A percentile compares a stretch with the other conserved stretches of the same genome.
Evolutionary conservation across 176 grass and related monocot species (phyloP).

Genomic region (Alopecurus myosuroides): DNA sequence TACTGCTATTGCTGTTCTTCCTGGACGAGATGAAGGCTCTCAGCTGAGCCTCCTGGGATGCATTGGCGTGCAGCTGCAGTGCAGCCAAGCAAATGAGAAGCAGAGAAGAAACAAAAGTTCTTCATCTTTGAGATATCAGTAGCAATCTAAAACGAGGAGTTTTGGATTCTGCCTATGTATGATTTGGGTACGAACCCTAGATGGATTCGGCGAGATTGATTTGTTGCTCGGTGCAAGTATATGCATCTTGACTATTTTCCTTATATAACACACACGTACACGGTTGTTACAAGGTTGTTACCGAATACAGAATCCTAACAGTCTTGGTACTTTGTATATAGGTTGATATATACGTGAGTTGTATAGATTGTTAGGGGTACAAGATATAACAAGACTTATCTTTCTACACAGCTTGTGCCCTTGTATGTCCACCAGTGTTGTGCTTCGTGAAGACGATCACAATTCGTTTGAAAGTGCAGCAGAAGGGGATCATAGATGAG

Average conservation of each 20-base stretch:
- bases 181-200: too few species aligned
- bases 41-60: constrained; percentile 11
- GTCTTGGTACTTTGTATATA: not conserved
- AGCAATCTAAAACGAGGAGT: too few species aligned
- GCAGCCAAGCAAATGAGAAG: constrained; percentile 15
- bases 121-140: not conserved
- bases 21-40: constrained; percentile 23
- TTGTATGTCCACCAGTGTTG: not conserved
- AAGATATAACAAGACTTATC: not conserved
- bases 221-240: not conserved
- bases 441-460: not conserved
- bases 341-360: not conserved
- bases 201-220: not conserved
- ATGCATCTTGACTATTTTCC: not conserved
- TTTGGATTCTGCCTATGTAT: too few species aligned
- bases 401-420: not conserved
- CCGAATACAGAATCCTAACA: not conserved
- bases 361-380: not conserved
- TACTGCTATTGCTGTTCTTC: not conserved
- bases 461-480: not conserved
- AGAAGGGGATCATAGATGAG: not conserved
- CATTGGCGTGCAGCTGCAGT: not conserved
- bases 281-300: not conserved
- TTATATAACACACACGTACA: not conserved
- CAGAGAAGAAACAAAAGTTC: not conserved